A percentile compares a stretch with the other conserved stretches of the same genome.
phyloP scores from a whole-genome alignment of 768 basidiomycete species.

The Calocera cornea region DNA sequence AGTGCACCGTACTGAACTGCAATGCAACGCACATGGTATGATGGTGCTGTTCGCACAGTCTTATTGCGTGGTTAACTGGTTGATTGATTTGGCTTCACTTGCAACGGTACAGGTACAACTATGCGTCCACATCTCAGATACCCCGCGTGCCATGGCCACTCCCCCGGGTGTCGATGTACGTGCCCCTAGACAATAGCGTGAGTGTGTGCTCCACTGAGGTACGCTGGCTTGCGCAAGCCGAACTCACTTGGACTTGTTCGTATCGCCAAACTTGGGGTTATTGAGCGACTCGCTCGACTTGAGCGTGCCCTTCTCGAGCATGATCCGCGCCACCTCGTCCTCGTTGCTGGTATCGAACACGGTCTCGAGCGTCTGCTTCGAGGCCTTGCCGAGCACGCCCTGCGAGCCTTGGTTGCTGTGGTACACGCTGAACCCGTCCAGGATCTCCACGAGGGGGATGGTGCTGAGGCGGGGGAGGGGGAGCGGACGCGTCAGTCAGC shows the following conservation, averaged over 20 bases:
- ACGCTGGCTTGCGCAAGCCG: too few species aligned
- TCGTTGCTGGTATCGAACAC: slow-evolving; percentile 55
- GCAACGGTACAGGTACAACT: slow-evolving; percentile 1
- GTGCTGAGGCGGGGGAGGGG: slow-evolving; percentile 31
- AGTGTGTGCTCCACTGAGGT: too few species aligned
- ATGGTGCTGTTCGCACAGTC: too few species aligned
- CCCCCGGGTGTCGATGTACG: not conserved
- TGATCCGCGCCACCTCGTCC: slow-evolving; percentile 41
- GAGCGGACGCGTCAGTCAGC: too few species aligned
- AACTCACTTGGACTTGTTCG: not conserved
- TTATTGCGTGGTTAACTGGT: not conserved
- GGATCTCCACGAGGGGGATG: slow-evolving; percentile 57
- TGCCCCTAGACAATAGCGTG: not conserved
- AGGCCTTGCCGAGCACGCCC: slow-evolving; percentile 58
- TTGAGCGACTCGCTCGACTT: slow-evolving; percentile 33
- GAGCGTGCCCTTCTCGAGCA: slow-evolving; percentile 52
- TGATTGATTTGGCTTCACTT: not conserved
- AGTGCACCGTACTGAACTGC: too few species aligned
- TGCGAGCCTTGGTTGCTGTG: slow-evolving; percentile 60
- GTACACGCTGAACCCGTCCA: slow-evolving; percentile 70
- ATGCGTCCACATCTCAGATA: not conserved
- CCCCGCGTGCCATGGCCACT: not conserved
- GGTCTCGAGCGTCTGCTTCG: slow-evolving; percentile 72
- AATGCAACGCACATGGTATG: too few species aligned
- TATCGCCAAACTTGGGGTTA: not conserved